Percentiles rank a stretch among this genome's conserved stretches.
Evolutionary conservation across 331 rosid species (phyloP).

Genomic region (Arachis monticola): DNA sequence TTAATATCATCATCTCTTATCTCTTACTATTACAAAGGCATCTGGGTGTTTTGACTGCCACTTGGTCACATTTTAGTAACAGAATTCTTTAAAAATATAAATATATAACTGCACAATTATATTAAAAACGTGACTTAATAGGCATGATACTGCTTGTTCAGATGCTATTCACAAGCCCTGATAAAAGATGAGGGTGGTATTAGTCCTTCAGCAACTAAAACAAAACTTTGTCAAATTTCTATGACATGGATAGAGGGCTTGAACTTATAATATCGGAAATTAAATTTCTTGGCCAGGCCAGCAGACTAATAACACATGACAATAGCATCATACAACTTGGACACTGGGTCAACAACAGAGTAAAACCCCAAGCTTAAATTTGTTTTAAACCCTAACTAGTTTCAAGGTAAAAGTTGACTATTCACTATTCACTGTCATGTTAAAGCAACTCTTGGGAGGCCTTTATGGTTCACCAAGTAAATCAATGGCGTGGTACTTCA

Average conservation of each 20-base stretch:
- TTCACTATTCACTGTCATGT: conserved; percentile 11
- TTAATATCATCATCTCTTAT: too few species aligned
- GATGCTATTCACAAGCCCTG: too few species aligned
- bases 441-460: conserved; percentile 27
- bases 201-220: too few species aligned
- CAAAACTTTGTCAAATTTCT: too few species aligned
- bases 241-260: conserved; percentile 4
- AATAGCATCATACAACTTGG: neutral
- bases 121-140: too few species aligned
- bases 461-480: conserved; percentile 19
- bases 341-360: conserved; percentile 34
- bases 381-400: conserved; percentile 10
- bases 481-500: conserved; percentile 38
- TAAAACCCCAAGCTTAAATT: conserved; percentile 17
- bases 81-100: too few species aligned
- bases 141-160: too few species aligned
- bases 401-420: neutral
- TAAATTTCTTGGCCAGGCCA: conserved; percentile 13
- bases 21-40: too few species aligned
- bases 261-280: conserved; percentile 3
- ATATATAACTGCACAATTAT: too few species aligned
- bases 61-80: too few species aligned
- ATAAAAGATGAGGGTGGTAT: too few species aligned
- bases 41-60: too few species aligned
- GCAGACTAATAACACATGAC: conserved; percentile 17